phyloP scores from a whole-genome alignment of 78 protist species.

The Dictyostelium intermedium region DNA sequence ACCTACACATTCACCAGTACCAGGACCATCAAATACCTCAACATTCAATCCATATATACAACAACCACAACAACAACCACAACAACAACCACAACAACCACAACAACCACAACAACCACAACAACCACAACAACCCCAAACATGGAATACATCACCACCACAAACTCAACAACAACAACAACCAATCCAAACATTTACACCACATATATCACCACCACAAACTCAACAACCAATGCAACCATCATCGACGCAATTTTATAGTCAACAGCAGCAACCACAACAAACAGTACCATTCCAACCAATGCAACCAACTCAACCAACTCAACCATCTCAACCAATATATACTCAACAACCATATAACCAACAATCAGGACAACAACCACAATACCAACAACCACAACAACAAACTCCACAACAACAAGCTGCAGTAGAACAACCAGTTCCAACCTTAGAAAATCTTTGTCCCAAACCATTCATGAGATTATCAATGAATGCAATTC shows the following conservation, averaged over 20 bases:
- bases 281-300: constrained; percentile 10
- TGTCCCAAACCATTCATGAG: constrained; percentile 71
- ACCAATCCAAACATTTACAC: background rate
- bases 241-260: background rate
- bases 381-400: constrained; percentile 13
- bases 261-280: background rate
- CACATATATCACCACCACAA: background rate
- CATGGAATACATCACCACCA: background rate
- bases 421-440: background rate
- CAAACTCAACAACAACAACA: background rate
- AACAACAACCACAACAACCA: constrained; percentile 13
- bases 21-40: background rate
- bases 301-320: background rate
- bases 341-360: constrained; percentile 22
- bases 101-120: constrained; percentile 14
- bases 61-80: background rate
- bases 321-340: background rate
- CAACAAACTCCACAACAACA: constrained; percentile 12
- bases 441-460: constrained; percentile 62
- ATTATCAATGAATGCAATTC: constrained; percentile 76
- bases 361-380: background rate
- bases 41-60: background rate
- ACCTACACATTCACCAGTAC: background rate
- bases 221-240: constrained; percentile 7
- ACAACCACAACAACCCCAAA: background rate